Base-by-base conservation (phyloP, 768 basidiomycete species). In the Mycena capillaripes region DNA sequence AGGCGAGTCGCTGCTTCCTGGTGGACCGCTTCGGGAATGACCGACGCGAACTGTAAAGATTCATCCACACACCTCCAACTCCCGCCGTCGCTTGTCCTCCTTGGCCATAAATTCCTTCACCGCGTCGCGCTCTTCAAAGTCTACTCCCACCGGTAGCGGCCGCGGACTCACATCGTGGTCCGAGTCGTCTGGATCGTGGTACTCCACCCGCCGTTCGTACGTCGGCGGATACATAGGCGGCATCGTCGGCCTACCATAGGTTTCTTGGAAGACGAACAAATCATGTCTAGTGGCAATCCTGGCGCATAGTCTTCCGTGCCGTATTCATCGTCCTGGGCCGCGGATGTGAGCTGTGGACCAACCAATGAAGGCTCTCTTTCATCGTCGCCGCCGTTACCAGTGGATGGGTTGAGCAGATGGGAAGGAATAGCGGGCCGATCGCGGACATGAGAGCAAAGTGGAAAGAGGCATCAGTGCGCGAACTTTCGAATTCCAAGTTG, bases 161-260 rank as follows among this genome's bases (percentile, higher is more conserved):
- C 87, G 88, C 0, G 97, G 97, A 1, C 97, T 97, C 64, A 96
- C 87, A 70, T 96, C 95, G 61, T 93, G 92, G 71, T 95, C 93
- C 61, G 87, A 87, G 66, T 92, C 92, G 55, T 89, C 88, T 34
- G 90, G 14, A 14, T 44, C 85, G 19, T 83, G 79, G 75, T 74
- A 68, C 53, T 73, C 75, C 17, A 76, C 71, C 56, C 66, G 78
- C 12, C 78, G 77, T 66, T 82, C 78, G 69, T 81, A 83, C 65
- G 81, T 80, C 3, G 82, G 78, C 29, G 83, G 79, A 56, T 82
- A 81, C 19, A 80, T 75, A 5, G 80, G 78, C 16, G 90, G 91
- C 29, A 90, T 76, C 2, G 91, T 80, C 10, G 93, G 89, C 1
- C 92, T 17, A 89, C 70, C 25, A 84, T 79, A 55, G 83, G 83